Base-by-base conservation (phyloP, 257 asterid genomes). In the Solanum pimpinellifolium region DNA sequence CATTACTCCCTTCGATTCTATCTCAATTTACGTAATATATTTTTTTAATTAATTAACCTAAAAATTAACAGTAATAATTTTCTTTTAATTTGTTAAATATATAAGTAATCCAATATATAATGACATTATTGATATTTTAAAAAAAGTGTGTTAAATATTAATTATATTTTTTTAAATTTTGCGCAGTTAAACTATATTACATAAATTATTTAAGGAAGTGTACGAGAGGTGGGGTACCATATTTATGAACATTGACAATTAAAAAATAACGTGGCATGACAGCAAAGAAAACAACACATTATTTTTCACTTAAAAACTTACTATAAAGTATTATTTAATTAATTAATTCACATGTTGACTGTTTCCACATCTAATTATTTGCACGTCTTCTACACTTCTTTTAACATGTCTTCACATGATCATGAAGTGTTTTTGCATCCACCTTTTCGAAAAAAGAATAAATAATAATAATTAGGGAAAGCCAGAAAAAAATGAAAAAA, bases 211-310 rank as follows among this genome's bases (percentile, higher is more conserved):
- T 15, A 31, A 11, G n/a, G 5, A 31, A 33, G 46, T 74, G 52
- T 37, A 0, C 39, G 52, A 37, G 82, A 74, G 82, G 20, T 74
- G 52, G 31, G 29, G 18, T 21, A 20, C 1, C 18, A 35, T 73
- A 35, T 9, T 52, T 2, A 72, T 72, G 46, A 0, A 33, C 2
- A 35, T 33, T 70, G 27, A 35, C 29, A 11, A 5, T 29, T 16
- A 10, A 11, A 47, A 49, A 12, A 29, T 49, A 90, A 89, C 92
- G 89, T 83, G 90, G 47, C 29, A 21, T 86, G 92, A 90, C 89
- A 90, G 87, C 88, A 68, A 86, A 66, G 60, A 84, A 83, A 80
- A 80, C 85, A 80, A 47, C 85, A 31, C 42, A 80, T 47, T 16
- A 80, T 49, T 29, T 29, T 15, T 74, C 23, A 49, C 27, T 18